These are phyloP conservation scores for Phytophthora rubi DNA, from an alignment of 352 stramenopile species.

Conservation along the genomic window DNA sequence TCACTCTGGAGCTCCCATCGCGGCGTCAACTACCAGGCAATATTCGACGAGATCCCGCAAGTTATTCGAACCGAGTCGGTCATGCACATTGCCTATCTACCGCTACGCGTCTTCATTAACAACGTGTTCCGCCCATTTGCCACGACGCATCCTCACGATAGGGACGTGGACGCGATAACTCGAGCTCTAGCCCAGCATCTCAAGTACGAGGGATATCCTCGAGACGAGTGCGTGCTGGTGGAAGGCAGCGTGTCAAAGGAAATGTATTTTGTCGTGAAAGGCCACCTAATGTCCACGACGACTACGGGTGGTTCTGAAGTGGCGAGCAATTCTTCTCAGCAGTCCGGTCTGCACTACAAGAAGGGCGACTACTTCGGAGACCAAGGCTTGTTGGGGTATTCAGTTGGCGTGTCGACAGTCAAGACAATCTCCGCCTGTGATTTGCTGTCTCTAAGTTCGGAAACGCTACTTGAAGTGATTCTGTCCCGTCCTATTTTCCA, in stretches of 20 bases:
- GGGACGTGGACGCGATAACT: conserved; percentile 43
- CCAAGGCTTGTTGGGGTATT: conserved; percentile 60
- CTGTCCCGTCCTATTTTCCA: conserved; percentile 33
- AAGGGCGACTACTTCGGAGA: conserved; percentile 71
- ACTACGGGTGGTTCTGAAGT: conserved; percentile 7
- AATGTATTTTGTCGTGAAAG: conserved; percentile 80
- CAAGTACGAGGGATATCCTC: conserved; percentile 69
- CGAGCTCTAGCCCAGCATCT: conserved; percentile 53
- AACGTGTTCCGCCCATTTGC: conserved; percentile 56
- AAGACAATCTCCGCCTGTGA: conserved; percentile 33
- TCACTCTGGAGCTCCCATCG: conserved; percentile 67
- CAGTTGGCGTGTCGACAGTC: conserved; percentile 47
- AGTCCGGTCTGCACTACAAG: conserved; percentile 27
- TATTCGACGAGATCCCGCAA: conserved; percentile 60
- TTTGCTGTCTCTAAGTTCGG: conserved; percentile 41
- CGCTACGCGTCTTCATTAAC: conserved; percentile 45
- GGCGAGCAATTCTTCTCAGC: neutral
- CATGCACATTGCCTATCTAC: conserved; percentile 46
- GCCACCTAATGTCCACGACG: conserved; percentile 42
- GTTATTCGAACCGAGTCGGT: conserved; percentile 63
- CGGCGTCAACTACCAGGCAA: conserved; percentile 60
- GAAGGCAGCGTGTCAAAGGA: conserved; percentile 70
- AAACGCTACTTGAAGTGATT: conserved; percentile 58
- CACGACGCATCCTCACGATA: conserved; percentile 32
- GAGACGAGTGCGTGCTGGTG: conserved; percentile 63